Base-by-base conservation (phyloP, 129 eudicot species). In the Arctium minus region DNA sequence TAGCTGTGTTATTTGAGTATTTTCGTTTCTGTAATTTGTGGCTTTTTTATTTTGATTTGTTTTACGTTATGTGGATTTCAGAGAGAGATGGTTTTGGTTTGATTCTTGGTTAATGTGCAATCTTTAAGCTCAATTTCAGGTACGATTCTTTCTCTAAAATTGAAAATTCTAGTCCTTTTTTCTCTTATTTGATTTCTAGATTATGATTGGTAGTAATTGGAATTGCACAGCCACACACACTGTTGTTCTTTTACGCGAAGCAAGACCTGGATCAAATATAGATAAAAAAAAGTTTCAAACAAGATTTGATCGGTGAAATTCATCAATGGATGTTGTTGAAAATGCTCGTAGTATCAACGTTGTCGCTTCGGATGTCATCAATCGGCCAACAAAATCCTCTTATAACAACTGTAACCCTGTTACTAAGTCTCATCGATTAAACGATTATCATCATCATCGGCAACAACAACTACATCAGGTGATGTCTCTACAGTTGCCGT, bases 71-170 rank as follows among this genome's bases (percentile, higher is more conserved):
- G 39, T 33, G 37, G 74, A 70, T 70, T 70, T 70, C 2, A 73
- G 33, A 73, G 33, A 70, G 39, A 67, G 39, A 82, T 68, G 76
- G 76, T 70, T n/a, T 69, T 77, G 22, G 86, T 83, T 77, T 83
- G 76, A 50, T 83, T 82, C 77, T 65, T 82, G 85, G 70, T 82
- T 62, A 82, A 74, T 82, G 80, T 81, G 79, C 17, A 74, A 74
- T 82, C 85, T 74, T 82, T 30, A 31, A 82, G 48, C 85, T 82
- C 85, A 32, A 67, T 67, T 65, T 12, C 82, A 76, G 86, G 86
- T 77, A 83, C 64, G 78, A 22, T 48, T 70, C 73, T 83, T 83
- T 46, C 81, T 67, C 71, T 10, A 67, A 67, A 82, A 75, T 75
- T 22, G 76, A 68, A 69, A 76, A 18, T 67, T 81, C 62, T 75